phyloP scores from a whole-genome alignment of 169 alveolate genomes.

The Hepatocystis sp. region DNA sequence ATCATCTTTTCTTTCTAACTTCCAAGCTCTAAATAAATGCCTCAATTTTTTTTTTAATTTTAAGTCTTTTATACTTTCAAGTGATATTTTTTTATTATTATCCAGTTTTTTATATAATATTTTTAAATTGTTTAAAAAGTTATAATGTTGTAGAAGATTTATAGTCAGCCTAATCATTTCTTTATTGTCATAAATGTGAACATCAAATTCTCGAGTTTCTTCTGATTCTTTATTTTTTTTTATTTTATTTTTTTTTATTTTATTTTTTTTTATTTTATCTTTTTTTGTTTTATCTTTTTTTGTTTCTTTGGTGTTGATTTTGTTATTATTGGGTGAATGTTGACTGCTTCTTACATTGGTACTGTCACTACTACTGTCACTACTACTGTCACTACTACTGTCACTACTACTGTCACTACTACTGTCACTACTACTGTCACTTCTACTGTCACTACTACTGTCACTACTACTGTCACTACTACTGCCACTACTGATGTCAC shows the following conservation, averaged over 20 bases:
- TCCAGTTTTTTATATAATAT: slow-evolving; percentile 63
- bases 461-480: neutral
- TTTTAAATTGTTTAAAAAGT: slow-evolving; percentile 73
- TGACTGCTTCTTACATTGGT: neutral
- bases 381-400: neutral
- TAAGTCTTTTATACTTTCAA: slow-evolving; percentile 75
- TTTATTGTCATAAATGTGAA: slow-evolving; percentile 67
- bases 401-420: neutral
- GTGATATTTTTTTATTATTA: slow-evolving; percentile 73
- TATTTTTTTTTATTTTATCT: neutral
- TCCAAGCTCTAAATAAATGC: slow-evolving; percentile 83
- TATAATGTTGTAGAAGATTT: slow-evolving; percentile 57
- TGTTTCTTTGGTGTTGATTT: neutral
- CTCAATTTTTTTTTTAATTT: slow-evolving; percentile 84
- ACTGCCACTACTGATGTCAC: neutral
- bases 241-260: neutral
- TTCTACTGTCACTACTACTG: slow-evolving; percentile 2
- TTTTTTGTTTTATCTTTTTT: neutral
- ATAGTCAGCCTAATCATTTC: slow-evolving; percentile 76
- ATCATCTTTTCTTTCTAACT: slow-evolving; percentile 74
- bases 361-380: neutral
- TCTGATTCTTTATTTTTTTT: neutral
- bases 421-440: neutral
- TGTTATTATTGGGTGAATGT: slow-evolving; percentile 4
- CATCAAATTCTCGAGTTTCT: slow-evolving; percentile 34